Evolutionary conservation across 164 flowering plant species (phyloP).

Genomic region (Sedum album): DNA sequence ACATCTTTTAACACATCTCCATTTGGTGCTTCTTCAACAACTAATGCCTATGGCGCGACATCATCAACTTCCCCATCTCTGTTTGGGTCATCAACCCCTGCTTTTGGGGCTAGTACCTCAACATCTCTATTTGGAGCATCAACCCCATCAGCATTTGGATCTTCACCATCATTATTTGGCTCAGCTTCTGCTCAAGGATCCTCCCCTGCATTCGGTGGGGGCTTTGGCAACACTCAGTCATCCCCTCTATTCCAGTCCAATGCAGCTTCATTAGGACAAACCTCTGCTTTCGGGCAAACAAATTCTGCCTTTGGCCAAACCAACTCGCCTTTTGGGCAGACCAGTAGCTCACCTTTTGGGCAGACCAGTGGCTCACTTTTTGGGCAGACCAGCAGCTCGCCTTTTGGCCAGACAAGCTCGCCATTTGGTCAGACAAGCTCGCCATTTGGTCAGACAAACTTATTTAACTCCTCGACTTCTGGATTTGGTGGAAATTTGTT

Average conservation of each 20-base stretch:
- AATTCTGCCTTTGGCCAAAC: conserved; percentile 35
- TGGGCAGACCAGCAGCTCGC: conserved; percentile 42
- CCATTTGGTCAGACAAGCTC: conserved; percentile 48
- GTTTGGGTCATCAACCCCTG: conserved; percentile 50
- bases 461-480: conserved; percentile 47
- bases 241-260: conserved; percentile 60
- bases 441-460: conserved; percentile 45
- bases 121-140: conserved; percentile 48
- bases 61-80: conserved; percentile 44
- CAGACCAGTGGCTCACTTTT: conserved; percentile 29
- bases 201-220: conserved; percentile 44
- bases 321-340: conserved; percentile 16
- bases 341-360: conserved; percentile 43
- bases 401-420: conserved; percentile 47
- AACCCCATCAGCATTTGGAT: conserved; percentile 39
- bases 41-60: conserved; percentile 52
- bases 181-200: conserved; percentile 46
- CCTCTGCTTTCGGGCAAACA: conserved; percentile 51
- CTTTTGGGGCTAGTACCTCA: conserved; percentile 47
- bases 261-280: conserved; percentile 54
- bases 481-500: conserved; percentile 54
- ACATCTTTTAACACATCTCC: conserved; percentile 51
- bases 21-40: conserved; percentile 40
- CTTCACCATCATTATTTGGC: conserved; percentile 51
- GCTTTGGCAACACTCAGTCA: conserved; percentile 61